A percentile compares a stretch with the other conserved stretches of the same genome.
Evolutionary conservation across 2,329 filamentous ascomycete genomes (phyloP).

Genomic region (Ophiocordyceps sinensis): DNA sequence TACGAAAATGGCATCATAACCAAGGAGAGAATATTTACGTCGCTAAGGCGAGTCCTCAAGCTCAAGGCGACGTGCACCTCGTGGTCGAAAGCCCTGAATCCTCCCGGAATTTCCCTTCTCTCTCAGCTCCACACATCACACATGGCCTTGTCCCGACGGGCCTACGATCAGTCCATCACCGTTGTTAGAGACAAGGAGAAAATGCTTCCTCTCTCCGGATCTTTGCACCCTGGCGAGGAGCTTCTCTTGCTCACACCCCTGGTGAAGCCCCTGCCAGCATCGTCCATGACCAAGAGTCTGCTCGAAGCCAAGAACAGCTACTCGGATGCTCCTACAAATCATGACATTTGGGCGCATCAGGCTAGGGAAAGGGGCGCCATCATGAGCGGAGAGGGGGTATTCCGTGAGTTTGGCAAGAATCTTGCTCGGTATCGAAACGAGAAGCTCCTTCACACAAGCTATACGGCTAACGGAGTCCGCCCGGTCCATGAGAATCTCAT

Average conservation of each 20-base stretch:
- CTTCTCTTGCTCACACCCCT: slow-evolving; percentile 78
- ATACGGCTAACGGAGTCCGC: slow-evolving; percentile 82
- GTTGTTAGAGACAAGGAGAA: slow-evolving; percentile 83
- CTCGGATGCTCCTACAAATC: slow-evolving; percentile 20
- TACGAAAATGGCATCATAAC: slow-evolving; percentile 84
- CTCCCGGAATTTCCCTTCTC: slow-evolving; percentile 61
- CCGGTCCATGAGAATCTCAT: slow-evolving; percentile 91
- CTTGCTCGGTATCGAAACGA: slow-evolving; percentile 77
- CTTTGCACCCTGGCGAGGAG: slow-evolving; percentile 74
- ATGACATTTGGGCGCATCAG: slow-evolving; percentile 44
- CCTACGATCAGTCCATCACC: slow-evolving; percentile 86
- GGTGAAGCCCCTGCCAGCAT: slow-evolving; percentile 84
- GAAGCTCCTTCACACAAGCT: slow-evolving; percentile 83
- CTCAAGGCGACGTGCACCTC: slow-evolving; percentile 78
- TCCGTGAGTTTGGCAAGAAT: slow-evolving; percentile 74
- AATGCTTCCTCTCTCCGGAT: slow-evolving; percentile 66
- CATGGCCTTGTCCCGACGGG: slow-evolving; percentile 63
- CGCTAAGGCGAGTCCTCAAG: slow-evolving; percentile 60
- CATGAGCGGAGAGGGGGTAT: slow-evolving; percentile 88
- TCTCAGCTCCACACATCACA: slow-evolving; percentile 73
- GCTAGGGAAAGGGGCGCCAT: slow-evolving; percentile 44
- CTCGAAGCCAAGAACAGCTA: slow-evolving; percentile 36
- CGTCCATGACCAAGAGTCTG: slow-evolving; percentile 61
- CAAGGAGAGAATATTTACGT: slow-evolving; percentile 64
- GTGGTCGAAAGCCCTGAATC: slow-evolving; percentile 85